These are phyloP conservation scores for Lactarius hengduanensis DNA, from an alignment of 768 basidiomycete genomes.

Conservation along the genomic window DNA sequence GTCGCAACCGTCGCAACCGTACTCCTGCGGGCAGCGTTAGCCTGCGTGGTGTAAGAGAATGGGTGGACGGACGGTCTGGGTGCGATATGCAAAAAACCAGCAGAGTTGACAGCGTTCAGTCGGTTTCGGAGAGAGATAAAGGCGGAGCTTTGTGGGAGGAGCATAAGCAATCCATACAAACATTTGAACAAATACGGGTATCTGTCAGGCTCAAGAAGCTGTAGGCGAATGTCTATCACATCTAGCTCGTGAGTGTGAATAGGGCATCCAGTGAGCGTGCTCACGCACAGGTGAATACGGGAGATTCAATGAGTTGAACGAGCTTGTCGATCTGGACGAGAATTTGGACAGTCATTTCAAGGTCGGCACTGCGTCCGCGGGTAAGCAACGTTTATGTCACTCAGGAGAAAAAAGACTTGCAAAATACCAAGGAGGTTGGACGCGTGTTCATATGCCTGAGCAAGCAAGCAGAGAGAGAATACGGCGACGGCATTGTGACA, in stretches of 20 bases:
- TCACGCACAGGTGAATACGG: slow-evolving; percentile 90
- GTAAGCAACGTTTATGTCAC: background rate
- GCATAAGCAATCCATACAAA: slow-evolving; percentile 94
- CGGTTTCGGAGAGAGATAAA: slow-evolving; percentile 94
- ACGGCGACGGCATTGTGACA: slow-evolving; percentile 98
- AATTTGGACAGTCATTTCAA: slow-evolving; percentile 94
- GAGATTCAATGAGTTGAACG: slow-evolving; percentile 96
- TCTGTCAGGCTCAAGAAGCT: slow-evolving; percentile 94
- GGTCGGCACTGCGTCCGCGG: slow-evolving; percentile 66
- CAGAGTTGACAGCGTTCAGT: slow-evolving; percentile 90
- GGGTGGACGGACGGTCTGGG: slow-evolving; percentile 67
- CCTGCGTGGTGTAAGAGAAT: background rate
- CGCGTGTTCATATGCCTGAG: slow-evolving; percentile 98
- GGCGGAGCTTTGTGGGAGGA: slow-evolving; percentile 94
- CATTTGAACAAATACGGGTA: slow-evolving; percentile 97
- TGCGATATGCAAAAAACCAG: slow-evolving; percentile 89
- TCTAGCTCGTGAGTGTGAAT: slow-evolving; percentile 10
- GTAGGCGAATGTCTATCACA: slow-evolving; percentile 72
- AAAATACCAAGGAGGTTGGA: slow-evolving; percentile 95
- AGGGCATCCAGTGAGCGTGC: background rate
- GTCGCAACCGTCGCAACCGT: slow-evolving; percentile 42
- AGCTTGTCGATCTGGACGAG: slow-evolving; percentile 97
- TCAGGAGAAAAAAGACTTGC: slow-evolving; percentile 45
- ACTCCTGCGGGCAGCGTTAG: slow-evolving; percentile 19
- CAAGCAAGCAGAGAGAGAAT: slow-evolving; percentile 92